These are phyloP conservation scores for Trichoderma koningii DNA, from an alignment of 2,329 filamentous ascomycete species.

Conservation along the genomic window DNA sequence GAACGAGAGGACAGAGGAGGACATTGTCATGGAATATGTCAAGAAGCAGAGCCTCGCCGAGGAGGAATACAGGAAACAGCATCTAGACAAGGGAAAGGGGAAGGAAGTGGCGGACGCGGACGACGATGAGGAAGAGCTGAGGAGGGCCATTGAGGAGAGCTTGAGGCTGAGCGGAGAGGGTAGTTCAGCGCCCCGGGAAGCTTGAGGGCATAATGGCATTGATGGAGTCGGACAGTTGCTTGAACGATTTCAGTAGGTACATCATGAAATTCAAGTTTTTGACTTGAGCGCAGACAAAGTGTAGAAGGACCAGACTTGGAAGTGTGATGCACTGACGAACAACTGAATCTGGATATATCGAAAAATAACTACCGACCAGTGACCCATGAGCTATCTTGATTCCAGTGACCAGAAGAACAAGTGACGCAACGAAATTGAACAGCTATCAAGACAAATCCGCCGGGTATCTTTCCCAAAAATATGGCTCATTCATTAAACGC, in stretches of 20 bases:
- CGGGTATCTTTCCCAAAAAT: not conserved
- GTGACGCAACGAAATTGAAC: not conserved
- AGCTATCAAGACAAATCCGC: not conserved
- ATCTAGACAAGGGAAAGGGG: constrained; percentile 41
- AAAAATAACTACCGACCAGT: too few relatives aligned
- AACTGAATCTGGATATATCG: too few relatives aligned
- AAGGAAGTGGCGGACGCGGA: constrained; percentile 42
- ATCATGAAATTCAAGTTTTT: too few relatives aligned
- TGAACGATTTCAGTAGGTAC: too few relatives aligned
- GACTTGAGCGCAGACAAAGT: too few relatives aligned
- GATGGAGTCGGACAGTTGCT: not conserved
- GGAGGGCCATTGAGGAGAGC: constrained; percentile 57
- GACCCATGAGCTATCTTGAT: not conserved
- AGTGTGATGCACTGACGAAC: too few relatives aligned
- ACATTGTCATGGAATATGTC: constrained; percentile 74
- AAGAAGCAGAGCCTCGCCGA: constrained; percentile 76
- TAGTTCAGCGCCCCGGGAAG: constrained; percentile 33
- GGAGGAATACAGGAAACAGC: constrained; percentile 50
- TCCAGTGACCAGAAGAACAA: not conserved
- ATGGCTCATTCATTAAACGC: too few relatives aligned
- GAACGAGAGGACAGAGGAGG: constrained; percentile 62
- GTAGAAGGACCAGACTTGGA: too few relatives aligned
- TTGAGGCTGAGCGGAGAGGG: constrained; percentile 45
- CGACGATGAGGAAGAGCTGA: constrained; percentile 59
- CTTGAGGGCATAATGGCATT: not conserved